Conservation (phyloP, 2,329 filamentous ascomycete species). For the Periconia macrospinosa region DNA sequence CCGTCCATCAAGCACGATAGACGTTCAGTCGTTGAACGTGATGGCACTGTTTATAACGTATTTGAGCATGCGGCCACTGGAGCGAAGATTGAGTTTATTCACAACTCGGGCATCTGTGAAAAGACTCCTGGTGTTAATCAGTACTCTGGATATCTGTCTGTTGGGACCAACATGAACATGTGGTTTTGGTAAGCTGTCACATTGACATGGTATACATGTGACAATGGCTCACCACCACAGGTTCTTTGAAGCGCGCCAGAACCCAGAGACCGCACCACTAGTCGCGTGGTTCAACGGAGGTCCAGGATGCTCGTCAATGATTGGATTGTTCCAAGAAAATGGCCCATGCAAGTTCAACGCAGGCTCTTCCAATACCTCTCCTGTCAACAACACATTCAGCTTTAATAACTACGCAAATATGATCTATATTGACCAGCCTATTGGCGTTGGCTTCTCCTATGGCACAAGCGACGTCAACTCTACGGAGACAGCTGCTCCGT, state of each 20-base stretch:
- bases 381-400: constrained; percentile 26
- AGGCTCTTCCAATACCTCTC: constrained; percentile 11
- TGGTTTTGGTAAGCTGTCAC: constrained; percentile 25
- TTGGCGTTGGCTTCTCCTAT: constrained; percentile 62
- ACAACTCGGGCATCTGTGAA: constrained; percentile 54
- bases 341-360: constrained; percentile 53
- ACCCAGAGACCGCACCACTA: constrained; percentile 56
- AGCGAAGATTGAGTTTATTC: constrained; percentile 28
- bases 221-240: too few relatives aligned
- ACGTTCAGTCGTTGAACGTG: constrained; percentile 23
- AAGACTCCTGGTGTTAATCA: constrained; percentile 56
- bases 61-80: constrained; percentile 34
- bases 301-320: constrained; percentile 43
- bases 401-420: constrained; percentile 39
- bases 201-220: background rate
- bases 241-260: constrained; percentile 58
- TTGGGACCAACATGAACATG: constrained; percentile 48
- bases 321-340: constrained; percentile 55
- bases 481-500: constrained; percentile 55
- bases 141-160: constrained; percentile 56
- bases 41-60: constrained; percentile 27
- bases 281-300: constrained; percentile 56
- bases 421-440: constrained; percentile 71
- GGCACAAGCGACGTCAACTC: constrained; percentile 58
- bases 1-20: constrained; percentile 19